A percentile compares a stretch with the other conserved stretches of the same genome.
These are phyloP conservation scores for Elaeagnus macrophylla DNA, from an alignment of 306 rosid genomes.

Conservation along the genomic window DNA sequence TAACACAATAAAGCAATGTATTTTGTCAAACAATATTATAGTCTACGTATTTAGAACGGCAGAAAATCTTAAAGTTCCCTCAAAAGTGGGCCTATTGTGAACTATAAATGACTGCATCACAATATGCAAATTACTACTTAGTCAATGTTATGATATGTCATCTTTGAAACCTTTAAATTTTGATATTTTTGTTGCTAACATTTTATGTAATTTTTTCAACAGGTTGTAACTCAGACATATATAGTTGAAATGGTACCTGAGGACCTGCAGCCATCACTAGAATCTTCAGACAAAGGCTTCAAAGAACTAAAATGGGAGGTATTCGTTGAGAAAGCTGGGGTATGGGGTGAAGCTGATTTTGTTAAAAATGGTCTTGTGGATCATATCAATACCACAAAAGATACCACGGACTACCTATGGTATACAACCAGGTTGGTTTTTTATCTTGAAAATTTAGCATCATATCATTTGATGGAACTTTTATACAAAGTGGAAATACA, in stretches of 20 bases:
- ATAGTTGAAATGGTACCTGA: conserved; percentile 62
- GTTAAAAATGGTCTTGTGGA: conserved; percentile 68
- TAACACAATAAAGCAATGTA: no score
- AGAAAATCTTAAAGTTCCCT: no score
- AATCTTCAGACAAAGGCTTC: conserved; percentile 28
- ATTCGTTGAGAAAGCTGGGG: conserved; percentile 65
- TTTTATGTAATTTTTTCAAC: conserved; percentile 31
- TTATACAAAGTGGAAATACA: no score
- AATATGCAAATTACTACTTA: no score
- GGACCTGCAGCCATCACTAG: conserved; percentile 36
- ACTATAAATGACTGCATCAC: no score
- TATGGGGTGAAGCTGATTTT: conserved; percentile 74
- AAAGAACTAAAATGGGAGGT: conserved; percentile 56
- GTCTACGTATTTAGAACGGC: no score
- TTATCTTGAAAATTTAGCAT: not conserved
- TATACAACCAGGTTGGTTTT: conserved; percentile 76
- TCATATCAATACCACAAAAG: conserved; percentile 88
- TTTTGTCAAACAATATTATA: no score
- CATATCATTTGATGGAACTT: no score
- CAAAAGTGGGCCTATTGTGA: no score
- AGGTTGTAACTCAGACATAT: conserved; percentile 60
- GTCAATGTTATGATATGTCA: not conserved
- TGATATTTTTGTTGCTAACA: not conserved
- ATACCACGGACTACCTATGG: conserved; percentile 89
- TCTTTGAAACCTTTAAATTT: not conserved